Evolutionary conservation across 768 basidiomycete species (phyloP).

Genomic region (Myochromella boudieri): DNA sequence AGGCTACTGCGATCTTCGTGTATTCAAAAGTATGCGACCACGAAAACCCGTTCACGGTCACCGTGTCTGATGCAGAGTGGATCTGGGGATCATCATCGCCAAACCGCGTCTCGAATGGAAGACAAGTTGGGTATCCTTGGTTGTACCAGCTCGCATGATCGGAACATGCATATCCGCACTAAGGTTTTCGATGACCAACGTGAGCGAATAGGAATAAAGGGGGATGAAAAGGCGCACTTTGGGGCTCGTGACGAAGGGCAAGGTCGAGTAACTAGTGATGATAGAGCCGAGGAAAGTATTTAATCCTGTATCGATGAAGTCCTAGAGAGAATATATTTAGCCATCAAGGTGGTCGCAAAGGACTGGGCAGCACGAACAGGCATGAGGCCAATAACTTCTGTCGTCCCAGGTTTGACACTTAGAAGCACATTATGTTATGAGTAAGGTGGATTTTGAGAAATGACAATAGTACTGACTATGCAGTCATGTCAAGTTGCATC

Average conservation of each 20-base stretch:
- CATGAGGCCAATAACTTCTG: slow-evolving; percentile 35
- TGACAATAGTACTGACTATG: slow-evolving; percentile 27
- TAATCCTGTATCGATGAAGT: slow-evolving; percentile 31
- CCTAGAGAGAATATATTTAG: too few relatives aligned
- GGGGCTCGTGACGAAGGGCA: slow-evolving; percentile 40
- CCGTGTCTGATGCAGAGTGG: slow-evolving; percentile 43
- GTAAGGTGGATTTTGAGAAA: not conserved
- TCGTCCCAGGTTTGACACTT: slow-evolving; percentile 45
- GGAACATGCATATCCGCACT: slow-evolving; percentile 62
- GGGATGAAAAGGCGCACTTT: slow-evolving; percentile 28
- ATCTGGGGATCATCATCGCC: slow-evolving; percentile 28
- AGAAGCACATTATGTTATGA: slow-evolving; percentile 13
- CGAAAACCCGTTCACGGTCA: slow-evolving; percentile 40
- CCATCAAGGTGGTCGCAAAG: slow-evolving; percentile 25
- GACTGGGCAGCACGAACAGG: slow-evolving; percentile 17
- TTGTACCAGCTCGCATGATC: slow-evolving; percentile 67
- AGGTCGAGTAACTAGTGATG: slow-evolving; percentile 40
- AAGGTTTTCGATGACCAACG: not conserved
- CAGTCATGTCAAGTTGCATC: slow-evolving; percentile 48
- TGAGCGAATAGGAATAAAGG: not conserved
- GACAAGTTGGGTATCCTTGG: slow-evolving; percentile 55
- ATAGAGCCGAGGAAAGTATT: slow-evolving; percentile 42
- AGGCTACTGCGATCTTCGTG: slow-evolving; percentile 41
- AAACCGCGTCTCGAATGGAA: slow-evolving; percentile 24
- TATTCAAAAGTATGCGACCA: slow-evolving; percentile 66